Base-by-base conservation (phyloP, 164 flowering plant genomes). In the Annona cherimola region DNA sequence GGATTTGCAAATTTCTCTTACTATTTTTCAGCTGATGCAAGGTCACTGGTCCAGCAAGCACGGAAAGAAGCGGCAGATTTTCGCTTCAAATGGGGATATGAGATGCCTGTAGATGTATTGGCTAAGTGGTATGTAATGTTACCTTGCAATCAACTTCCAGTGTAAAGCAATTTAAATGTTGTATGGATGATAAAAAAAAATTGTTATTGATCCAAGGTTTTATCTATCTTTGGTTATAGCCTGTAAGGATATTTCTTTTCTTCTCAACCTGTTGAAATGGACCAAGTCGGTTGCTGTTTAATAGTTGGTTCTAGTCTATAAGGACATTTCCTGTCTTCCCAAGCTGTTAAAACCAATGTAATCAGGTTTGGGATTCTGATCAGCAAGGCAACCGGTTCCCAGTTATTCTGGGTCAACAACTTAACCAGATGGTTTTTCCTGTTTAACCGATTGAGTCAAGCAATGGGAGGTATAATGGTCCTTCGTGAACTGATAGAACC, bases 21-120 rank as follows among this genome's bases (percentile, higher is more conserved):
- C 16, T 40, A 35, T 39, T 44, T 66, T 66, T 19, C 84, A 95
- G 99, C 99, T 80, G 99, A 95, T 90, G 92, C 99, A 39, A 91
- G 97, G 84, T 86, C 92, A 57, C 82, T 95, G 86, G 99, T 95
- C 44, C 98, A 93, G 69, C 99, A 91, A 86, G 99, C 99, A 62
- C 86, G 99, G 74, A 88, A 90, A 82, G 94, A 95, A 84, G 98
- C 99, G 54, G 99, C 98, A 45, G 99, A 95, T 63, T 93, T 88
- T 77, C 96, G 98, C 14, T 80, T 80, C 73, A 89, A 77, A 86
- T 90, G 87, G 84, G 99, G 98, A 74, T 93, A 91, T 79, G 98
- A 95, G 71, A 95, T 95, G 98, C 98, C 98, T 43, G 97, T 85
- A 50, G 98, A 95, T 80, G 86, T 80, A 39, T 76, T 95, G 78